Base-by-base conservation (phyloP, 2,329 filamentous ascomycete species). In the Ceratocystis colombiana region DNA sequence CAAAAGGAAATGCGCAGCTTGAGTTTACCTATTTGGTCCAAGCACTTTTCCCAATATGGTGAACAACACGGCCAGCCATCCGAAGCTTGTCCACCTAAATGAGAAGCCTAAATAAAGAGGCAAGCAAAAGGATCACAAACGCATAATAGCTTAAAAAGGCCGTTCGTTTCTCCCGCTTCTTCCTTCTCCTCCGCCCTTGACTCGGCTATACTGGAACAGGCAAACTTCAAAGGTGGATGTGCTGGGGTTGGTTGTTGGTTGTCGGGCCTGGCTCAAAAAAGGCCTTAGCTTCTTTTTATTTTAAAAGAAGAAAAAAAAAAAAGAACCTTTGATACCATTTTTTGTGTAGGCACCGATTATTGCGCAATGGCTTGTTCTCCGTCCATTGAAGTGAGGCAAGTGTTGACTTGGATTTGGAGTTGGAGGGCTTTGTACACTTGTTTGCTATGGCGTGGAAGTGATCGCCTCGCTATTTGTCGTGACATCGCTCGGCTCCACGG, bases 21-120 rank as follows among this genome's bases (percentile, higher is more conserved):
- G 55, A n/a, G 17, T 59, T 59, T 59, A 8, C 55, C 55, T 59
- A 37, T 59, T 59, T 20, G 28, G 55, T 59, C 55, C 25, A 59
- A 37, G 28, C 55, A 59, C 55, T 59, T 59, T 28, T 59, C 55
- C 55, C 55, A 37, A 59, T 59, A 59, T 37, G 55, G 55, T 22
- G 28, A 59, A 37, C 55, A 59, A 59, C 55, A 59, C 55, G 55
- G 30, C 30, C 46, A 48, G 46, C 46, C 46, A 20, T 10, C 48
- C 10, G 48, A 10, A 28, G 8, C 48, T 53, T 22, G 48, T 20
- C 8, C n/a, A n/a, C n/a, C n/a, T n/a, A 30, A 28, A 53, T 59
- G 8, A 8, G 12, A 55, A 3, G 30, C 48, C n/a, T n/a, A 30
- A 53, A 53, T 59, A 37, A 37, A 20, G 30, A n/a, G 25, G 25